phyloP scores from a whole-genome alignment of 2,329 filamentous ascomycete species.

The Microascus cirrosus region DNA sequence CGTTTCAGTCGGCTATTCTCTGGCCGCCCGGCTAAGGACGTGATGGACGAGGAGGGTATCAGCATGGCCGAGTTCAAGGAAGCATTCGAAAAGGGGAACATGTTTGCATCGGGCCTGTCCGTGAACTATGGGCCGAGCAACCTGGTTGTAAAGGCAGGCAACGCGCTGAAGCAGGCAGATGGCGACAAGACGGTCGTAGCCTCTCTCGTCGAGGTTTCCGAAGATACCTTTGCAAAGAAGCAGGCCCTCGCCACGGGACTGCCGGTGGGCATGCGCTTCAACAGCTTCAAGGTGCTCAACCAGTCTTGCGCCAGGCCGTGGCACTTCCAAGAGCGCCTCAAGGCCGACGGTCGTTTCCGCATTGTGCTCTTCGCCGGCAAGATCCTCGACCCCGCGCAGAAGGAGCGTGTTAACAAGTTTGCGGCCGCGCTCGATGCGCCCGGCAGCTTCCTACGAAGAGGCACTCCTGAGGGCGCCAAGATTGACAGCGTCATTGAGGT shows the following conservation, averaged over 20 bases:
- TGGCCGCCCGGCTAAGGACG: slow-evolving; percentile 42
- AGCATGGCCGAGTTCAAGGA: slow-evolving; percentile 51
- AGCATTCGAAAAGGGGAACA: slow-evolving; percentile 48
- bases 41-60: slow-evolving; percentile 51
- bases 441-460: slow-evolving; percentile 6
- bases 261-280: slow-evolving; percentile 44
- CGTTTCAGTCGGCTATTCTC: slow-evolving; percentile 40
- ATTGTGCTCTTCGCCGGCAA: slow-evolving; percentile 53
- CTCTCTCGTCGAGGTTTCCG: slow-evolving; percentile 19
- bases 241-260: slow-evolving; percentile 13
- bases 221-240: slow-evolving; percentile 7
- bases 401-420: slow-evolving; percentile 24
- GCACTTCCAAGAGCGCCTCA: slow-evolving; percentile 46
- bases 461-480: slow-evolving; percentile 18
- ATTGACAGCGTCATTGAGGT: slow-evolving; percentile 39
- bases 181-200: slow-evolving; percentile 7
- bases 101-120: slow-evolving; percentile 12
- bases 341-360: slow-evolving; percentile 45
- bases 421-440: background rate
- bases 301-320: slow-evolving; percentile 44
- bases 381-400: slow-evolving; percentile 30
- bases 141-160: slow-evolving; percentile 49
- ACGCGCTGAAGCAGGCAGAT: slow-evolving; percentile 46
- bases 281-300: slow-evolving; percentile 46
- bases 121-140: slow-evolving; percentile 43